Evolutionary conservation across 345 rosid genomes (phyloP).

Genomic region (Dovyalis caffra): DNA sequence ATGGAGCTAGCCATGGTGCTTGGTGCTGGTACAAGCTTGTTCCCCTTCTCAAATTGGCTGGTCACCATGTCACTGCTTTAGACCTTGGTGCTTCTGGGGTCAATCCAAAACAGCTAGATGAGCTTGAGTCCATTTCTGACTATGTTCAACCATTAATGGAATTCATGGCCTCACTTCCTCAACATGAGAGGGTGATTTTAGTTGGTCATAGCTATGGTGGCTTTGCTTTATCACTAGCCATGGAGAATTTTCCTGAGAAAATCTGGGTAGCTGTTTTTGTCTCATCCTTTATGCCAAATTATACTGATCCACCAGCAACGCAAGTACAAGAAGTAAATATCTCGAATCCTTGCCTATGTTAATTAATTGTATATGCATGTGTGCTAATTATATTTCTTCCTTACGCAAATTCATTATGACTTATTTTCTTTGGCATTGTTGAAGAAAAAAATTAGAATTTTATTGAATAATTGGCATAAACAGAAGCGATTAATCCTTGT

Average conservation of each 20-base stretch:
- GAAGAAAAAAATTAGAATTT: no score
- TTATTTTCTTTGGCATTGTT: no score
- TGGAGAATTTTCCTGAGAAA: conserved; percentile 56
- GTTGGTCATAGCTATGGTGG: conserved; percentile 70
- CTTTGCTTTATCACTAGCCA: conserved; percentile 38
- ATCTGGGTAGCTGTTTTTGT: conserved; percentile 45
- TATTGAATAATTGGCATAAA: no score
- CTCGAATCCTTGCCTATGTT: no score
- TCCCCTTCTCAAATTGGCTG: conserved; percentile 37
- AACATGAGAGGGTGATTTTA: conserved; percentile 44
- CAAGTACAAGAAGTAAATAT: no score
- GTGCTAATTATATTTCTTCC: no score
- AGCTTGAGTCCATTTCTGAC: conserved; percentile 35
- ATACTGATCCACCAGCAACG: no score
- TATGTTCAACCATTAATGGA: conserved; percentile 53
- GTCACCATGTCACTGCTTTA: conserved; percentile 50
- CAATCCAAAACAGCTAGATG: conserved; percentile 29
- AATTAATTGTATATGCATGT: no score
- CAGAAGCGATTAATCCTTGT: no score
- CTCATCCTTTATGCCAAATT: conserved; percentile 54
- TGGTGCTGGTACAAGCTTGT: conserved; percentile 74
- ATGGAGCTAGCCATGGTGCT: conserved; percentile 59
- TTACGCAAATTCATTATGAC: no score
- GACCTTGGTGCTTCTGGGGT: conserved; percentile 53
- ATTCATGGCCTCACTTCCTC: conserved; percentile 42